Base-by-base conservation (phyloP, 1,284 basidiomycete species). In the Apiotrichum sp. region DNA sequence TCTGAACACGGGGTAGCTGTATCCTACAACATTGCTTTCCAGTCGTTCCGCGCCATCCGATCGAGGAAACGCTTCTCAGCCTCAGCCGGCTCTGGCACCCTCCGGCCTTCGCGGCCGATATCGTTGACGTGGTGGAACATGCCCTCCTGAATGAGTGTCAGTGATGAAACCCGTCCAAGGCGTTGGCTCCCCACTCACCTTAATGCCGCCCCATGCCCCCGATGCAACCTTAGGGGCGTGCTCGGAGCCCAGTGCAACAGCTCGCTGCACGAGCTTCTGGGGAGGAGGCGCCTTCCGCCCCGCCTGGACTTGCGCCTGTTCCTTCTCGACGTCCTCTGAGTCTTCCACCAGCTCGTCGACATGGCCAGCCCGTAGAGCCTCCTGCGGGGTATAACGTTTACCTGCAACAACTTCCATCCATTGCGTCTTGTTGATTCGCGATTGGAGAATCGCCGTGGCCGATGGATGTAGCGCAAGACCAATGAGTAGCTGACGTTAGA, bases 391-490 rank as follows among this genome's bases (percentile, higher is more conserved):
- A 74, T 91, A 93, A 34, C 88, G 81, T 64, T 90, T 82, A 0
- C 88, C 93, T 1, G 95, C 79, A 8, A 86, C 83, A 43, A 91
- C 84, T 67, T 88, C 85, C 41, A 90, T 83, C 16, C 73, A 74
- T 16, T 2, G n/a, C 63, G 83, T 78, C 29, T 4, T 45, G 32
- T 33, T 14, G 16, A 44, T 50, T 31, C 38, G 52, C 5, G 4
- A 10, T 13, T 44, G 46, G 40, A 3, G 83, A 78, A 32, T 88
- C 77, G 65, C 89, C 90, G 35, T 82, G 79, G 10, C 32, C 34
- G 46, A 29, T 0, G 32, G 31, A 6, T 34, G 34, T 79, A 80
- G 31, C 89, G 75, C 42, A 89, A 74, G 8, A 82, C 79, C 4
- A 83, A 80, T 65, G 90, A 85, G 0, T 84, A 85, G 48, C 83